Base-by-base conservation (phyloP, 352 stramenopile species). In the Elongisporangium senticosum region DNA sequence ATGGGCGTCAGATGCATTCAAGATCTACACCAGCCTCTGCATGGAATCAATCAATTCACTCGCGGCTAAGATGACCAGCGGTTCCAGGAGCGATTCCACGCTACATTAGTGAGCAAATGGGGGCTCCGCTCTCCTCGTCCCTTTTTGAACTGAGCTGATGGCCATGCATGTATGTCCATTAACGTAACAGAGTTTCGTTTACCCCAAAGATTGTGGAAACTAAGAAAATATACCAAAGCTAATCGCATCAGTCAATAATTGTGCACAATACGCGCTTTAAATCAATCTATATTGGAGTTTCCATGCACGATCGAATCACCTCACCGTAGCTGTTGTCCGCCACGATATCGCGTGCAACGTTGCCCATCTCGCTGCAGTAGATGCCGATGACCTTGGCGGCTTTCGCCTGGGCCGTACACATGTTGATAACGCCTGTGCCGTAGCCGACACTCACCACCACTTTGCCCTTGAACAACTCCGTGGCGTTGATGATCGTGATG, bases 401-500 rank as follows among this genome's bases (percentile, higher is more conserved):
- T 10, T 81, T 81, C 96, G 63, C n/a, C n/a, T 98, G 88, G 6
- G 89, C 90, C 17, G 95, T 94, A 72, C 99, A 99, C 91, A 99
- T 98, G 60, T 82, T 98, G 21, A 99, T 68, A 62, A 99, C 99
- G 21, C 96, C 95, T 1, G 97, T 99, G 6, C 97, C 96, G 64
- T 96, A 99, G 47, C 97, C 96, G 33, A 99, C 95, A 67, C 99
- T 96, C 21, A 99, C 71, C 55, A 99, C 90, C 54, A 98, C 79
- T 71, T 99, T 99, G 63, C 84, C 96, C 64, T 98, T 85, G 65
- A 99, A 99, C 20, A 99, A 67, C 63, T 98, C 77, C 20, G 76
- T 84, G 74, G 99, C 99, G 64, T 98, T 95, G 53, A 98, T 72
- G 63, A 99, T 99, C 19, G 95, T 93, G 68, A 98, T 97, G 73